Evolutionary conservation across 495 filamentous ascomycete genomes (phyloP).

Genomic region (Penicilliopsis zonata): DNA sequence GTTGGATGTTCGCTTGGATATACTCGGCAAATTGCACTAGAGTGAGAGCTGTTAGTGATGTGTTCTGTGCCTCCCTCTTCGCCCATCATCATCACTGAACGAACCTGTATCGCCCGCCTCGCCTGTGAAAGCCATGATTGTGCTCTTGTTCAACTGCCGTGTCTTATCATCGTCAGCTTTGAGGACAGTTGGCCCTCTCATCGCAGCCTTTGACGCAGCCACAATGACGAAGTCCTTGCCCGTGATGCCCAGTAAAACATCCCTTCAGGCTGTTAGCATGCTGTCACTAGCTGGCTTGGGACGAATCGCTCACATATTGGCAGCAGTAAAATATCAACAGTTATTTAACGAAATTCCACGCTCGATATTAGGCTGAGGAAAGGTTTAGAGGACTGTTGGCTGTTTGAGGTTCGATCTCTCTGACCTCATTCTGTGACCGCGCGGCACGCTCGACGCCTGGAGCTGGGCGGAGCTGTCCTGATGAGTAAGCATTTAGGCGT

Average conservation of each 20-base stretch:
- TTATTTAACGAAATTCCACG: slow-evolving; percentile 11
- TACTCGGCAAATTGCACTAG: slow-evolving; percentile 98
- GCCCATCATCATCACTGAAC: slow-evolving; percentile 2
- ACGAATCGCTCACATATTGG: slow-evolving; percentile 20
- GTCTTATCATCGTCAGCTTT: slow-evolving; percentile 98
- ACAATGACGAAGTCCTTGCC: slow-evolving; percentile 98
- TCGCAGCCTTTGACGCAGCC: slow-evolving; percentile 92
- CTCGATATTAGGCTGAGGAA: slow-evolving; percentile 1
- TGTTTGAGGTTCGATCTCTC: background rate
- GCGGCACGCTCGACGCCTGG: slow-evolving; percentile 35
- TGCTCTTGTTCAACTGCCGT: slow-evolving; percentile 76
- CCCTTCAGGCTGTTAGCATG: slow-evolving; percentile 45
- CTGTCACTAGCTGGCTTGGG: slow-evolving; percentile 1
- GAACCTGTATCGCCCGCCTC: slow-evolving; percentile 94
- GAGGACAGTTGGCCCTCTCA: slow-evolving; percentile 92
- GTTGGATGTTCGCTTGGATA: slow-evolving; percentile 94
- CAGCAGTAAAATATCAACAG: slow-evolving; percentile 5
- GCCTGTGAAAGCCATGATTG: slow-evolving; percentile 90
- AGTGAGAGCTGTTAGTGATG: slow-evolving; percentile 15
- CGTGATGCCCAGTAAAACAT: slow-evolving; percentile 95
- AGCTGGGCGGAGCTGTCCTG: slow-evolving; percentile 26
- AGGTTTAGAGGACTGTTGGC: background rate
- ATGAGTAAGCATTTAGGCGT: slow-evolving; percentile 26
- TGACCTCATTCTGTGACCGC: slow-evolving; percentile 9
- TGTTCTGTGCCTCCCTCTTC: background rate